Base-by-base conservation (phyloP, 495 filamentous ascomycete species). In the Alectoria sarmentosa region DNA sequence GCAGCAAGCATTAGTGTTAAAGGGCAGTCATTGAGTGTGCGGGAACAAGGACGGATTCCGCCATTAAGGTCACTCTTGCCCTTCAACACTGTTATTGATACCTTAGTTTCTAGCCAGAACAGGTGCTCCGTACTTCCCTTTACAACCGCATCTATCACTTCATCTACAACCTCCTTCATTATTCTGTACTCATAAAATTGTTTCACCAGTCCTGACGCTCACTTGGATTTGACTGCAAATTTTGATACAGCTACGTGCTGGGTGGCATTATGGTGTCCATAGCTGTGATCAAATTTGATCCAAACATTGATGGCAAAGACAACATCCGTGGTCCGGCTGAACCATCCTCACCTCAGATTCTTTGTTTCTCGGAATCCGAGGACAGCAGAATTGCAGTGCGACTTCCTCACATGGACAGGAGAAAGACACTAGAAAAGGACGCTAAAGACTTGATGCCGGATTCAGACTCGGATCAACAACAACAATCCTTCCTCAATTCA, bases 391-490 rank as follows among this genome's bases (percentile, higher is more conserved):
- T 23, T 37, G 30, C 38, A 46, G 52, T 38, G 52, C 62, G 19
- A n/a, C 54, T 64, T 64, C 62, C 62, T 11, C 19, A 19, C 21
- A 23, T 34, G 36, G 54, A 58, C 28, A 14, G 38, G 38, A n/a
- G 38, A 34, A 39, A 57, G 14, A 17, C 38, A 34, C 37, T 64
- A 34, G 52, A 37, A 36, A 44, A 57, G 11, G 26, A 42, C 62
- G 62, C 62, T 64, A 64, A 42, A 44, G 38, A 64, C 17, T 42
- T 38, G 23, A 36, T 32, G 56, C 23, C 30, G 52, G 54, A 23
- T 57, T 42, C 37, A 6, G 62, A 37, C 19, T 64, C 62, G 5
- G 38, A 64, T 58, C 52, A 64, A 64, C 38, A 36, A 23, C 56
- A 54, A 41, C 56, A 41, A 37, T 21, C 49, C 23, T 34, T 30